phyloP scores from a whole-genome alignment of 768 basidiomycete genomes.

The Mycena rosella region DNA sequence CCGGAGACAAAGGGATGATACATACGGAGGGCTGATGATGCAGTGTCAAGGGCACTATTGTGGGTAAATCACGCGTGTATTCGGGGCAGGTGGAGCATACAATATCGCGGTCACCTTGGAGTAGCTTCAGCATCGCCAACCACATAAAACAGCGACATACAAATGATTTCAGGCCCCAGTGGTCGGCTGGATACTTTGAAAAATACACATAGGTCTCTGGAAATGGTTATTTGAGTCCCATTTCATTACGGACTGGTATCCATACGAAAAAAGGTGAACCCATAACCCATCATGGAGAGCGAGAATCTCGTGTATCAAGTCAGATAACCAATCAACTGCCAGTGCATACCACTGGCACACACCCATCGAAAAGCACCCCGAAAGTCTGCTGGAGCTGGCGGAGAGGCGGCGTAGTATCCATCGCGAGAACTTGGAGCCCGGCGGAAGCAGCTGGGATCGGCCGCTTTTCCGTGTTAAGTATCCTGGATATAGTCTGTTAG shows the following conservation, averaged over 20 bases:
- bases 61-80: not conserved
- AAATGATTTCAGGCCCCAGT: constrained; percentile 1
- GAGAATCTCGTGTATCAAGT: not conserved
- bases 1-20: not conserved
- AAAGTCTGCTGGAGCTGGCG: constrained; percentile 2
- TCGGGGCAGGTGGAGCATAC: not conserved
- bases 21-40: not conserved
- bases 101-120: not conserved
- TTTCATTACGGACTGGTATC: no score
- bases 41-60: constrained; percentile 8
- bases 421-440: no score
- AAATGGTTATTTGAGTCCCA: not conserved
- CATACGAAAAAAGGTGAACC: constrained; percentile 16
- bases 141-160: not conserved
- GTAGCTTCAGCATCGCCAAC: not conserved
- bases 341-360: no score
- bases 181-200: not conserved
- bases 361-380: constrained; percentile 15
- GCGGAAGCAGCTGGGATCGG: no score
- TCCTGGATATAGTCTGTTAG: no score
- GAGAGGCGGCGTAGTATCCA: no score
- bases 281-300: constrained; percentile 14
- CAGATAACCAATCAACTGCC: not conserved
- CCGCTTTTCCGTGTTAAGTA: no score
- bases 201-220: constrained; percentile 16